Base-by-base conservation (phyloP, 768 basidiomycete species). In the Boletus vinaceobasis region DNA sequence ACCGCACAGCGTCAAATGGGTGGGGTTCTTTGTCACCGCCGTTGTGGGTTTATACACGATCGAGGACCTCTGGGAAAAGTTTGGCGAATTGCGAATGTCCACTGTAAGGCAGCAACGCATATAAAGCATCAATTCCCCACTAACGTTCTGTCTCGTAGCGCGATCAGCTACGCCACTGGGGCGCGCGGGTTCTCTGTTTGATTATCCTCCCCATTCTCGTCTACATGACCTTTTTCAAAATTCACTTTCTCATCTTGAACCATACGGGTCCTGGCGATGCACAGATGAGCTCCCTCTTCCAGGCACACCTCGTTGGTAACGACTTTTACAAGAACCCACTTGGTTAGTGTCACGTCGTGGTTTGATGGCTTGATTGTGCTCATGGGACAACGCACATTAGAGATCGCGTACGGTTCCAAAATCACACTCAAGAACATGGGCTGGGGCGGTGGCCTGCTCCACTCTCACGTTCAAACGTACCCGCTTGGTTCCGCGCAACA, bases 271-370 rank as follows among this genome's bases (percentile, higher is more conserved):
- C 97, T 21, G 97, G 96, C 15, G 96, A 99, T 67, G 89, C 96
- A 2, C 96, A 98, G 70, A 99, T 99, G 96, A 93, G 90, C 69
- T 97, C 93, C 8, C 78, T 98, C 19, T 99, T 99, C 82, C 97
- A 99, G 71, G 96, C 97, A 26, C 93, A 97, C 62, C 81, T 99
- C 2, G 79, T 83, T 33, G 97, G 97, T 15, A 99, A 98, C 66
- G 93, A 97, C 67, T 98, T 98, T 72, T 73, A 84, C n/a, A 75
- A 77, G 61, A 94, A 94, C 63, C 97, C 97, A 13, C 83, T 97
- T 2, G 89, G 90, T 90, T 53, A 14, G 81, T 65, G 27, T 36
- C 29, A 33, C 5, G 15, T 58, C 7, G 15, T 38, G 4, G 4
- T 43, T 39, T 3, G 11, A 43, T 42, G 10, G 5, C 7, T 43